phyloP scores from a whole-genome alignment of 768 basidiomycete species.

The Mycena belliarum region DNA sequence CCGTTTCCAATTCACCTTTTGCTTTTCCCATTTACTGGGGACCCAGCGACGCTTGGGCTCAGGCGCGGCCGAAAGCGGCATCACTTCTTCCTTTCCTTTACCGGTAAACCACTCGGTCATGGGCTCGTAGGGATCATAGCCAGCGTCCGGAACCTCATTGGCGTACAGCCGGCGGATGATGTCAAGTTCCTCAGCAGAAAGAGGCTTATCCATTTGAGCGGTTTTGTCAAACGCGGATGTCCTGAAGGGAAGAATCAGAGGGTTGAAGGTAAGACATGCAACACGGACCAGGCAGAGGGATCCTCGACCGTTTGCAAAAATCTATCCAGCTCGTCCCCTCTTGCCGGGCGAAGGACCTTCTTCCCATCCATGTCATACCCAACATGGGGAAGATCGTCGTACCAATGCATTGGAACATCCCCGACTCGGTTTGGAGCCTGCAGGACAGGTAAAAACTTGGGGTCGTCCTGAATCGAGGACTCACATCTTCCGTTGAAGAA shows the following conservation, averaged over 20 bases:
- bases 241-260: constrained; percentile 44
- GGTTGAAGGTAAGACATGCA: background rate
- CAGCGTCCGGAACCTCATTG: constrained; percentile 87
- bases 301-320: constrained; percentile 94
- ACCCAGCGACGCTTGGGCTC: constrained; percentile 97
- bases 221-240: constrained; percentile 92
- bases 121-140: constrained; percentile 91
- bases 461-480: constrained; percentile 29
- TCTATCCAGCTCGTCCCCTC: constrained; percentile 95
- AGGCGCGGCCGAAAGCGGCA: constrained; percentile 89
- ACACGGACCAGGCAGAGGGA: constrained; percentile 75
- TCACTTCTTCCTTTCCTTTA: constrained; percentile 90
- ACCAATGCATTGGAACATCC: constrained; percentile 96
- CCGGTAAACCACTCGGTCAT: constrained; percentile 97
- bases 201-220: constrained; percentile 79
- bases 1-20: constrained; percentile 67
- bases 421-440: constrained; percentile 96
- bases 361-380: constrained; percentile 96
- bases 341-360: constrained; percentile 89
- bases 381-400: constrained; percentile 98
- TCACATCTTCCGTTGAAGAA: constrained; percentile 88
- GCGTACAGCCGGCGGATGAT: constrained; percentile 90
- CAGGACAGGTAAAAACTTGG: constrained; percentile 15
- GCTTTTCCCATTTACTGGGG: constrained; percentile 99
- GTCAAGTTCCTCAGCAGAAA: constrained; percentile 90